Conservation (phyloP, 805 yeast species). For the Lipomyces starkeyi region DNA sequence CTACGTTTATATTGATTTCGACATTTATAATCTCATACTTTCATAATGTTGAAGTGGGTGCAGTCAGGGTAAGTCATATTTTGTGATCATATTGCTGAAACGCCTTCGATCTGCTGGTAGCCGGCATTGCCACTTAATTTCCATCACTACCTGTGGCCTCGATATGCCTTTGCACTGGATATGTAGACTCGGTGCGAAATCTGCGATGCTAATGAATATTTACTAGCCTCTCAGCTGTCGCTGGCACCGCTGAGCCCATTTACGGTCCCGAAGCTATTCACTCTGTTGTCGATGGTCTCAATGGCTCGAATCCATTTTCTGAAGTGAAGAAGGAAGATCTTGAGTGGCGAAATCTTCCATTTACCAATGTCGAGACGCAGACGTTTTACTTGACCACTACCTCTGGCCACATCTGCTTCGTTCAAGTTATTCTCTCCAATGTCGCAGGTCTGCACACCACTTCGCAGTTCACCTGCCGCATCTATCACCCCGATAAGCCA, state of each 20-base stretch:
- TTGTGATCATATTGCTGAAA: not conserved
- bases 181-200: not conserved
- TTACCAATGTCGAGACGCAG: conserved; percentile 94
- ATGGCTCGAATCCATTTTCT: conserved; percentile 61
- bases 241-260: conserved; percentile 97
- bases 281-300: conserved; percentile 71
- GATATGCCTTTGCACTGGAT: not conserved
- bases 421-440: conserved; percentile 92
- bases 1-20: not conserved
- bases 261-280: conserved; percentile 93
- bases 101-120: not conserved
- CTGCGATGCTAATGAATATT: not conserved
- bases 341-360: conserved; percentile 72
- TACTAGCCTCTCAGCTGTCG: conserved; percentile 74
- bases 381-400: conserved; percentile 80
- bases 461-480: conserved; percentile 91
- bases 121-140: conserved; percentile 5
- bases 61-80: conserved; percentile 59
- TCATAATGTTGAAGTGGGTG: conserved; percentile 74
- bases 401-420: conserved; percentile 68
- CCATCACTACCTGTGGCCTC: not conserved
- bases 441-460: conserved; percentile 75
- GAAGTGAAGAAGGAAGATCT: conserved; percentile 71
- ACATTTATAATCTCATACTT: not conserved
- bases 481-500: conserved; percentile 61